Conservation (phyloP, 768 basidiomycete species). For the Boletus vermiculosoides region DNA sequence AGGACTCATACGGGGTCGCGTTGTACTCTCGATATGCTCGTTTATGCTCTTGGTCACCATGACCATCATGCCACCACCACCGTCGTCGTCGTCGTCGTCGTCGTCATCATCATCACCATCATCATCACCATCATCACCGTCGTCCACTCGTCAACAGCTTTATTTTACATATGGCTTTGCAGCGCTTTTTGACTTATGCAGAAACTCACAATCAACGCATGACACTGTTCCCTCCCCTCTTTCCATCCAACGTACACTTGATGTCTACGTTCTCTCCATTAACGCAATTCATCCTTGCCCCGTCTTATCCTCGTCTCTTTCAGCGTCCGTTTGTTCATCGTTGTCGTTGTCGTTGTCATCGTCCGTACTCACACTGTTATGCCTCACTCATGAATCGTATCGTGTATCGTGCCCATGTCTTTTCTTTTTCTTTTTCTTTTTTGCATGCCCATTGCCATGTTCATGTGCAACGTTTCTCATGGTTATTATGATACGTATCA, state of each 20-base stretch:
- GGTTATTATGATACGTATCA: neutral
- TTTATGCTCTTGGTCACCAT: neutral
- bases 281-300: neutral
- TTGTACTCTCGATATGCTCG: neutral
- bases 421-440: neutral
- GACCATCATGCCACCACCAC: neutral
- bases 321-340: neutral
- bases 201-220: constrained; percentile 8
- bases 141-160: constrained; percentile 1
- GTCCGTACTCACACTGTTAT: constrained; percentile 1
- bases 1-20: neutral
- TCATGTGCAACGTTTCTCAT: neutral
- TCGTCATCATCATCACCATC: neutral
- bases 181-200: constrained; percentile 19
- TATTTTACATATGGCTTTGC: constrained; percentile 5
- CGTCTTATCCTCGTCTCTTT: neutral
- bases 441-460: no score
- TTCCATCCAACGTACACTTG: constrained; percentile 3
- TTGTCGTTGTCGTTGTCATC: neutral
- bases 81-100: neutral
- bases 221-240: neutral
- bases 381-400: neutral
- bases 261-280: neutral
- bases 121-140: neutral
- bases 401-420: neutral